Evolutionary conservation across 495 filamentous ascomycete species (phyloP).

Genomic region (Pyrenula aspistea): DNA sequence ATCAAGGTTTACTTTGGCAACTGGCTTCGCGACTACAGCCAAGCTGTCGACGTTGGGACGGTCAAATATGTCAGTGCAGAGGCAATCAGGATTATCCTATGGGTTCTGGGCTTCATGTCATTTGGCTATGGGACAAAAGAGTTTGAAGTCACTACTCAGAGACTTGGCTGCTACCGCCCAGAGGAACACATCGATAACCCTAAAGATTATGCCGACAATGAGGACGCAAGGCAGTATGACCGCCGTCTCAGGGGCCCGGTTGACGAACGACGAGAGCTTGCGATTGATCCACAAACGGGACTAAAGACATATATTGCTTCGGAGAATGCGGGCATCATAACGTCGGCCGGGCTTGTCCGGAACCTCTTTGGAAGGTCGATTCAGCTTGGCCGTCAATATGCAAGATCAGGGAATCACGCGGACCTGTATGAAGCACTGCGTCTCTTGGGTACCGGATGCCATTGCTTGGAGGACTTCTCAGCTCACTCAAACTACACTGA

Average conservation of each 20-base stretch:
- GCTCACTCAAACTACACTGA: constrained; percentile 89
- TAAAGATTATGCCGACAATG: constrained; percentile 65
- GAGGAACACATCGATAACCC: constrained; percentile 87
- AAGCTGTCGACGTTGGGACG: constrained; percentile 65
- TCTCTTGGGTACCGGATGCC: constrained; percentile 71
- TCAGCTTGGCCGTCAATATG: constrained; percentile 60
- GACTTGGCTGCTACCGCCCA: constrained; percentile 78
- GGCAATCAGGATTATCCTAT: constrained; percentile 71
- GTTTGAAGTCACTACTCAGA: constrained; percentile 81
- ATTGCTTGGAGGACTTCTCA: constrained; percentile 88
- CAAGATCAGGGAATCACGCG: constrained; percentile 43
- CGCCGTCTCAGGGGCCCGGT: constrained; percentile 66
- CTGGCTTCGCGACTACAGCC: constrained; percentile 73
- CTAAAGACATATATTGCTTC: constrained; percentile 89
- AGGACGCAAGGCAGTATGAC: constrained; percentile 76
- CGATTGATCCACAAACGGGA: constrained; percentile 63
- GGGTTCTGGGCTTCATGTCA: constrained; percentile 50
- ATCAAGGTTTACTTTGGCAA: constrained; percentile 60
- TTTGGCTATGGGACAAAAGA: constrained; percentile 74
- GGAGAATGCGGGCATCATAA: constrained; percentile 60
- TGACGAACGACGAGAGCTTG: constrained; percentile 65
- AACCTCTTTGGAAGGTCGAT: constrained; percentile 60
- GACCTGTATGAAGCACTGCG: constrained; percentile 79
- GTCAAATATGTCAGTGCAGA: constrained; percentile 80
- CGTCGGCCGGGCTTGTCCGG: constrained; percentile 62